Evolutionary conservation across 176 grass and related monocot genomes (phyloP), one percentile per base, ranked within the genome.

Genomic region (Carex myosuroides): DNA sequence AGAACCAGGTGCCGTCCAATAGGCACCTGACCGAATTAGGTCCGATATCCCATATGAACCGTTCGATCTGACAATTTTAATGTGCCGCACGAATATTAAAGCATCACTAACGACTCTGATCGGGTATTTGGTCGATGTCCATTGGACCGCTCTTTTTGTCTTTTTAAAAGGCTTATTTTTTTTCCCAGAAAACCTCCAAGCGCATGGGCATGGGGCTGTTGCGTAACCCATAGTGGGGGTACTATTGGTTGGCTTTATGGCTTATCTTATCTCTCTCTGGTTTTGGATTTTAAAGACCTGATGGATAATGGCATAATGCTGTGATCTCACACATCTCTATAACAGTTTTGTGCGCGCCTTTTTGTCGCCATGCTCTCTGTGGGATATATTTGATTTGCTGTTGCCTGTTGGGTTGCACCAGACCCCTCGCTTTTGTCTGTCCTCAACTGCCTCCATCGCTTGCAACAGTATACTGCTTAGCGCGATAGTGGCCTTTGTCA

Each of bases 241-340:
- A 50, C 42, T 73, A 46, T 73, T 73, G 20, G 33, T 16, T 70
- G 1, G 14, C 16, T 70, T 37, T 13, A 30, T 68, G 61, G 65
- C 70, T 73, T 73, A 72, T 50, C 69, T 72, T 52, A 52, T 74
- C 70, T 74, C 9, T 20, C 12, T 16, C 30, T 16, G 35, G 32
- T 70, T 70, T 41, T 0, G 33, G 6, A 18, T 41, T 64, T 30
- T 64, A 13, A 64, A 6, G 66, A 37, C 20, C 10, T 74, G 41
- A 26, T 52, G 48, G 74, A 77, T 77, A 55, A 55, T 26, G 72
- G 48, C 48, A 77, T 77, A 55, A 55, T 26, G 72, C 41, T 55
- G 26, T 54, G 53, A 79, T 79, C 52, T 59, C 76, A 79, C 76
- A 11, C 76, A 58, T 79, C 76, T 79, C 74, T 61, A 80, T 59